A percentile compares a stretch with the other conserved stretches of the same genome.
Evolutionary conservation across 1,139 yeast genomes (phyloP).

Genomic region (Suhomyces bolitotheri): DNA sequence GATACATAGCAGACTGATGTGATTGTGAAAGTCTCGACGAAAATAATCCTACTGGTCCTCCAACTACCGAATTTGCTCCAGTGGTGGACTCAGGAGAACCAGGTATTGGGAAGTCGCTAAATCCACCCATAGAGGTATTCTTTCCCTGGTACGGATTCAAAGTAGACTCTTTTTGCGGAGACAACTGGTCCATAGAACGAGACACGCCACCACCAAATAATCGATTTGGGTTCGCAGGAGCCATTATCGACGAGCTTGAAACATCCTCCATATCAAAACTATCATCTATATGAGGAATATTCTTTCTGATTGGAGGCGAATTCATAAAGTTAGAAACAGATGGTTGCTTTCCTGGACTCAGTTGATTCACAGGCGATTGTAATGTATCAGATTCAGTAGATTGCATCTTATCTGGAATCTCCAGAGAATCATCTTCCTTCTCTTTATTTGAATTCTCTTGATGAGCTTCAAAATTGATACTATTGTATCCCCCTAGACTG

Average conservation of each 20-base stretch:
- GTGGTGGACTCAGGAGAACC: conserved; percentile 50
- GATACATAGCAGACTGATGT: conserved; percentile 48
- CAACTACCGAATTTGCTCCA: conserved; percentile 48
- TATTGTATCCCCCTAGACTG: conserved; percentile 21
- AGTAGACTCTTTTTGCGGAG: conserved; percentile 19
- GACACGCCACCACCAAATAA: conserved; percentile 13
- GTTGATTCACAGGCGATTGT: not conserved
- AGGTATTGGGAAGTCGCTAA: conserved; percentile 49
- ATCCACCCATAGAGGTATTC: conserved; percentile 27
- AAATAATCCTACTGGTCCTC: conserved; percentile 35
- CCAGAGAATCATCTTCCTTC: conserved; percentile 10
- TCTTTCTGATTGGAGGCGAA: conserved; percentile 8
- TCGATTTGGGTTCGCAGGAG: not conserved
- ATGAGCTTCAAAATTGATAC: conserved; percentile 7
- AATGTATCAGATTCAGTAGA: not conserved
- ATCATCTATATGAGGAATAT: conserved; percentile 28
- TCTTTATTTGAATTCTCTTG: conserved; percentile 9
- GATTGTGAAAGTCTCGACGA: conserved; percentile 47
- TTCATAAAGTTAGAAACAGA: conserved; percentile 7
- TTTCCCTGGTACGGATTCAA: conserved; percentile 31
- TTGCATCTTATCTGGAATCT: not conserved
- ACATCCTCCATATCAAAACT: conserved; percentile 28
- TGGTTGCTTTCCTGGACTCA: not conserved
- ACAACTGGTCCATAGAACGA: conserved; percentile 3
- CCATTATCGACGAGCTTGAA: conserved; percentile 5